Percentiles rank a stretch among this genome's conserved stretches.
Conservation (phyloP, 345 rosid genomes). For the Populus ilicifolia region DNA sequence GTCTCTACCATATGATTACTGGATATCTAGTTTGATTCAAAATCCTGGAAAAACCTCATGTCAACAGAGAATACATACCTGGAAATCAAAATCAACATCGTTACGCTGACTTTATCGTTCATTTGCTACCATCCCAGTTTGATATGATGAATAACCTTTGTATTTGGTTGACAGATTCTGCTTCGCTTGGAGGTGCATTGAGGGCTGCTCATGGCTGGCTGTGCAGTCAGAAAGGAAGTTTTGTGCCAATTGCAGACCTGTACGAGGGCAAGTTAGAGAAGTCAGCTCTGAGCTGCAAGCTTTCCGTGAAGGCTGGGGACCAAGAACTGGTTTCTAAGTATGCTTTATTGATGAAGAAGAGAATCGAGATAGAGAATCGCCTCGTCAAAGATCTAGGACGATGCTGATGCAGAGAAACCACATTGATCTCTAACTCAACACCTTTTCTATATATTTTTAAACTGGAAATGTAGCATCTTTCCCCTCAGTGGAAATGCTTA, state of each 20-base stretch:
- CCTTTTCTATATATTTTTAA: background rate
- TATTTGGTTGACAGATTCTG: conserved; percentile 59
- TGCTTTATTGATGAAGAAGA: conserved; percentile 60
- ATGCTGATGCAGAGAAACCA: conserved; percentile 9
- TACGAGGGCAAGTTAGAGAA: conserved; percentile 61
- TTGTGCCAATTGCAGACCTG: conserved; percentile 62
- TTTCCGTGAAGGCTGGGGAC: conserved; percentile 51
- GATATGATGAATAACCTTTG: background rate
- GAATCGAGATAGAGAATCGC: conserved; percentile 62
- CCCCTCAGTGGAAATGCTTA: background rate
- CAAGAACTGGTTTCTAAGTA: conserved; percentile 47
- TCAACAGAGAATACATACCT: background rate
- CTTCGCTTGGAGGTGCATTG: conserved; percentile 89
- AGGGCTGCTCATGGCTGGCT: conserved; percentile 95
- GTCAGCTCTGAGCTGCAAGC: conserved; percentile 70
- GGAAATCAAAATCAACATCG: background rate
- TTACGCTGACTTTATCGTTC: background rate
- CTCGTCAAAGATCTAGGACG: conserved; percentile 54
- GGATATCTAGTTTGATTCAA: background rate
- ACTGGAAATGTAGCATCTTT: background rate
- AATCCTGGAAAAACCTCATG: background rate
- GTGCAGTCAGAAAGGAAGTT: conserved; percentile 65
- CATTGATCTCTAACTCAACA: too few relatives aligned
- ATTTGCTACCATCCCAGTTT: background rate
- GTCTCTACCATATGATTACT: background rate